phyloP scores from a whole-genome alignment of 768 basidiomycete species.

The Phlebiopsis gigantea region DNA sequence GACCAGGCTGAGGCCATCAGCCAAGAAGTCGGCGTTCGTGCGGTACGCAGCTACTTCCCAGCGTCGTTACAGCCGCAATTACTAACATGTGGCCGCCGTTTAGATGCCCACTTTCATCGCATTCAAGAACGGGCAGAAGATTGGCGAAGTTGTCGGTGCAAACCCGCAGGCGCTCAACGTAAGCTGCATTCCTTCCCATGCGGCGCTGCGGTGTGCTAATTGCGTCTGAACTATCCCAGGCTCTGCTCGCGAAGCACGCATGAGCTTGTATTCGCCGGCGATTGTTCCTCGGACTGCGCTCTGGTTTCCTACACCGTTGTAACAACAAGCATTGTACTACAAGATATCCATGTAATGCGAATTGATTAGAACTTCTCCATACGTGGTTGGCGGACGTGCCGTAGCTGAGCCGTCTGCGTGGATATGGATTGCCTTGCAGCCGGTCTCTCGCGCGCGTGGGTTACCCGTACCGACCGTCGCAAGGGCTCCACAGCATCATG shows the following conservation, averaged over 20 bases:
- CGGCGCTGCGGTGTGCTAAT: not conserved
- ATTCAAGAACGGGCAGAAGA: slow-evolving; percentile 32
- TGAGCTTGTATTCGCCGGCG: not conserved
- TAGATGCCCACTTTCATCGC: slow-evolving; percentile 40
- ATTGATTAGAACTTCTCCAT: not conserved
- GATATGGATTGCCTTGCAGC: not conserved
- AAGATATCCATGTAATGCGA: not conserved
- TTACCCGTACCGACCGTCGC: not conserved
- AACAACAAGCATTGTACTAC: not conserved
- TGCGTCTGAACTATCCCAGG: not conserved
- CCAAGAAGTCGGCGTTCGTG: slow-evolving; percentile 54
- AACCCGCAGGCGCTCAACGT: slow-evolving; percentile 37
- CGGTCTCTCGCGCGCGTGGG: not conserved
- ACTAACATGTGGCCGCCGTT: not conserved
- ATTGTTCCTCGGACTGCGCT: not conserved
- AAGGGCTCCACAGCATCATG: not conserved
- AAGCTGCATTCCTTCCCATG: not conserved
- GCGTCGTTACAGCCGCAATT: not conserved
- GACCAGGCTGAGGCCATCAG: slow-evolving; percentile 51
- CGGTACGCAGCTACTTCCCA: slow-evolving; percentile 38
- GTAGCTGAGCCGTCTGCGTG: not conserved
- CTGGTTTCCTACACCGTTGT: not conserved
- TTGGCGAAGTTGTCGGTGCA: slow-evolving; percentile 44
- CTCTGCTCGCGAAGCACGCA: not conserved
- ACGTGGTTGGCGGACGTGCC: not conserved